Evolutionary conservation across 2,329 filamentous ascomycete species (phyloP).

Genomic region (Calonectria pteridis): DNA sequence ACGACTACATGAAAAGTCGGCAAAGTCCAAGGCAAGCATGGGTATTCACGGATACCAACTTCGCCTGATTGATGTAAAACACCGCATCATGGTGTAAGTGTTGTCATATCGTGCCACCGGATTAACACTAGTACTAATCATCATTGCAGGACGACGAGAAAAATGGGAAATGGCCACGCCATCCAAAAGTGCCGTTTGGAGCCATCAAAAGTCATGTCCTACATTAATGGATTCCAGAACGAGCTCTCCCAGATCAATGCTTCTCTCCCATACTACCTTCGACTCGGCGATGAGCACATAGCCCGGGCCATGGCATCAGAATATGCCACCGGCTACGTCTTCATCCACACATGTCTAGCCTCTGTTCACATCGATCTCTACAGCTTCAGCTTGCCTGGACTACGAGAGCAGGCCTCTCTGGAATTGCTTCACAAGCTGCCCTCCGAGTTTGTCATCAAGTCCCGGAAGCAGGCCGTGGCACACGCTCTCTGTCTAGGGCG

Average conservation of each 20-base stretch:
- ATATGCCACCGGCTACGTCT: conserved; percentile 51
- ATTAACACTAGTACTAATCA: not conserved
- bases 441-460: conserved; percentile 50
- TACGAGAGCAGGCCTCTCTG: conserved; percentile 48
- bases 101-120: not conserved
- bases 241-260: conserved; percentile 53
- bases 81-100: conserved; percentile 53
- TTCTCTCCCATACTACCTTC: conserved; percentile 49
- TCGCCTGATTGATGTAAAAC: conserved; percentile 51
- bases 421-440: conserved; percentile 52
- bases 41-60: conserved; percentile 52
- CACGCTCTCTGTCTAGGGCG: conserved; percentile 53
- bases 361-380: conserved; percentile 55
- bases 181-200: conserved; percentile 43
- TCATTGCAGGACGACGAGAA: conserved; percentile 42
- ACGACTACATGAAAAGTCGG: conserved; percentile 47
- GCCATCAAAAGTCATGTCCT: conserved; percentile 53
- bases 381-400: conserved; percentile 53
- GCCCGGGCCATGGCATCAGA: conserved; percentile 46
- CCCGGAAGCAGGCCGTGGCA: conserved; percentile 55
- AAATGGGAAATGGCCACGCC: conserved; percentile 37
- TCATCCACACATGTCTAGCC: conserved; percentile 53
- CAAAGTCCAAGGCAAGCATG: conserved; percentile 38
- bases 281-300: conserved; percentile 51
- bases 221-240: conserved; percentile 53